A percentile compares a stretch with the other conserved stretches of the same genome.
These are phyloP conservation scores for Thermomucor indicae-seudaticae DNA, from an alignment of 371 early-diverging fungal genomes.

Conservation along the genomic window DNA sequence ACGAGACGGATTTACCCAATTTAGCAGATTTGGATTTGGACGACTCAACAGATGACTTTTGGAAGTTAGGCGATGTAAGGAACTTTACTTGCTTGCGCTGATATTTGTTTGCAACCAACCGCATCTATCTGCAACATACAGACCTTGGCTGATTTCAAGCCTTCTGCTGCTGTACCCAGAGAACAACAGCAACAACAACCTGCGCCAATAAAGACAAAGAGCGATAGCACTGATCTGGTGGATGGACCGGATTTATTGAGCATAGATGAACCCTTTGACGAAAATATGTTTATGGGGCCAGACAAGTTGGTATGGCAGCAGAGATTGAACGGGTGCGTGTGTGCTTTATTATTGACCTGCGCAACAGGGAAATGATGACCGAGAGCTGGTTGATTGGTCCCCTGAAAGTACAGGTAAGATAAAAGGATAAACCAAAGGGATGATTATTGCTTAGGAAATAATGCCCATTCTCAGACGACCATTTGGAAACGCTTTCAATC, in stretches of 20 bases:
- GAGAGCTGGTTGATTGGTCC: slow-evolving; percentile 8
- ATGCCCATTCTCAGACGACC: neutral
- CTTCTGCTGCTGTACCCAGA: too few species aligned
- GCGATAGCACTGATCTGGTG: neutral
- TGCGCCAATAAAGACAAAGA: neutral
- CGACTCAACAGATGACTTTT: slow-evolving; percentile 44
- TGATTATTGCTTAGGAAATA: neutral
- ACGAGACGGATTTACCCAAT: slow-evolving; percentile 37
- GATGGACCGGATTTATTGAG: neutral
- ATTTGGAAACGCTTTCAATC: neutral
- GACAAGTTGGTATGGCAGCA: slow-evolving; percentile 1
- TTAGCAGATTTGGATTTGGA: slow-evolving; percentile 40
- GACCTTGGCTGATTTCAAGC: neutral
- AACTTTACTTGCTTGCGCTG: neutral
- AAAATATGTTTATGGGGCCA: slow-evolving; percentile 1
- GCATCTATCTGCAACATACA: neutral
- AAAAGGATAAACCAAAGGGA: neutral
- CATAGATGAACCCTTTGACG: slow-evolving; percentile 4
- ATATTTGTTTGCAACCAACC: neutral
- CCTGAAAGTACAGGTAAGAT: slow-evolving; percentile 9
- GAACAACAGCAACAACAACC: neutral
- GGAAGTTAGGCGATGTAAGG: slow-evolving; percentile 40
- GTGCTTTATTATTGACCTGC: neutral
- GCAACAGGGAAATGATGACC: slow-evolving; percentile 2
- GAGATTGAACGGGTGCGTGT: neutral